Evolutionary conservation across 768 basidiomycete species (phyloP).

Genomic region (Lentinula guzmanii): DNA sequence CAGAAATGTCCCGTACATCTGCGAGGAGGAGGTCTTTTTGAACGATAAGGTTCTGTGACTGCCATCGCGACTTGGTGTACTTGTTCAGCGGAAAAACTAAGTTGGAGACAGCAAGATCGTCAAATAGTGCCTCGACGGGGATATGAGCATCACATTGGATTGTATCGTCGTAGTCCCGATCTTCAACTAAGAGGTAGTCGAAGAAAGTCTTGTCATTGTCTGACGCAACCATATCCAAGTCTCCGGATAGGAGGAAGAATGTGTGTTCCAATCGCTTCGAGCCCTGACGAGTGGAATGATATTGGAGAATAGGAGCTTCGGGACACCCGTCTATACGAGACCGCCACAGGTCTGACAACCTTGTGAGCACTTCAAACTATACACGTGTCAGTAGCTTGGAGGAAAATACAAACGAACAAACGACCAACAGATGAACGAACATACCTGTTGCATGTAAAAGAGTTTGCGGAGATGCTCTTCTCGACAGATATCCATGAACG

Average conservation of each 20-base stretch:
- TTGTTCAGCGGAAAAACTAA: conserved; percentile 37
- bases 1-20: conserved; percentile 33
- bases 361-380: conserved; percentile 44
- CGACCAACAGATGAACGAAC: conserved; percentile 1
- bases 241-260: conserved; percentile 37
- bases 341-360: conserved; percentile 40
- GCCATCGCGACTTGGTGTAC: conserved; percentile 31
- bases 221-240: conserved; percentile 30
- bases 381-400: neutral
- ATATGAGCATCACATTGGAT: conserved; percentile 19
- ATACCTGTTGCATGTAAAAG: conserved; percentile 49
- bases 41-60: conserved; percentile 29
- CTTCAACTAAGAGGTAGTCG: conserved; percentile 38
- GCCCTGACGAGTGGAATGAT: conserved; percentile 20
- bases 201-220: conserved; percentile 37
- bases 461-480: conserved; percentile 37
- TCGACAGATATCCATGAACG: conserved; percentile 42
- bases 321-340: conserved; percentile 44
- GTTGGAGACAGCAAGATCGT: conserved; percentile 42
- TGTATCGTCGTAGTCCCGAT: conserved; percentile 17
- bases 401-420: neutral
- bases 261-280: conserved; percentile 23
- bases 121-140: conserved; percentile 43
- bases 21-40: conserved; percentile 32
- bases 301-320: conserved; percentile 40